Evolutionary conservation across 2,329 filamentous ascomycete species (phyloP).

Genomic region (Botrytis galanthina): DNA sequence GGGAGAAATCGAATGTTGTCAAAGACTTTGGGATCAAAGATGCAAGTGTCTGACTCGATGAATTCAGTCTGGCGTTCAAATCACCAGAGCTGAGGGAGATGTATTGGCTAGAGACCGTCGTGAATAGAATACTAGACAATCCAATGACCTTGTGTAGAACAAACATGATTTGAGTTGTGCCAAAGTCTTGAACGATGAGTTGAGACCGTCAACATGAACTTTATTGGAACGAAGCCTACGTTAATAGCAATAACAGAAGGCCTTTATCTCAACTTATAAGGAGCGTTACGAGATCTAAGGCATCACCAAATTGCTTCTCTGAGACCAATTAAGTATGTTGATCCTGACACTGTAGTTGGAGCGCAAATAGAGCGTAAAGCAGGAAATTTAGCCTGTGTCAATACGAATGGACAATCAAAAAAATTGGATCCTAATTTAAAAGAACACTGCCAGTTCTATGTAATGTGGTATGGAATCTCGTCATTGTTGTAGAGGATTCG

Average conservation of each 20-base stretch:
- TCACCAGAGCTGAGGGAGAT: conserved; percentile 28
- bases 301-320: neutral
- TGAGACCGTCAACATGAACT: neutral
- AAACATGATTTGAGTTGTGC: neutral
- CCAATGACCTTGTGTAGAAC: neutral
- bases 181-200: neutral
- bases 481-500: neutral
- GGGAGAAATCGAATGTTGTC: conserved; percentile 53
- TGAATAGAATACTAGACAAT: neutral
- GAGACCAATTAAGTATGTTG: too few species aligned
- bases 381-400: neutral
- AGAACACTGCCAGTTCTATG: neutral
- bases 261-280: neutral
- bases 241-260: too few species aligned
- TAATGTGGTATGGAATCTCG: neutral
- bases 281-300: neutral
- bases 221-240: neutral
- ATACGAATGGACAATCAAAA: neutral
- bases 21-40: conserved; percentile 45
- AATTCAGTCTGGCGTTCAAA: conserved; percentile 45
- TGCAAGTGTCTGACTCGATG: conserved; percentile 48
- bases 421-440: neutral
- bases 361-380: neutral
- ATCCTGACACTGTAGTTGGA: neutral
- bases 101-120: conserved; percentile 13